Evolutionary conservation across 2,329 filamentous ascomycete species (phyloP).

Genomic region (Xylariaceae sp.): DNA sequence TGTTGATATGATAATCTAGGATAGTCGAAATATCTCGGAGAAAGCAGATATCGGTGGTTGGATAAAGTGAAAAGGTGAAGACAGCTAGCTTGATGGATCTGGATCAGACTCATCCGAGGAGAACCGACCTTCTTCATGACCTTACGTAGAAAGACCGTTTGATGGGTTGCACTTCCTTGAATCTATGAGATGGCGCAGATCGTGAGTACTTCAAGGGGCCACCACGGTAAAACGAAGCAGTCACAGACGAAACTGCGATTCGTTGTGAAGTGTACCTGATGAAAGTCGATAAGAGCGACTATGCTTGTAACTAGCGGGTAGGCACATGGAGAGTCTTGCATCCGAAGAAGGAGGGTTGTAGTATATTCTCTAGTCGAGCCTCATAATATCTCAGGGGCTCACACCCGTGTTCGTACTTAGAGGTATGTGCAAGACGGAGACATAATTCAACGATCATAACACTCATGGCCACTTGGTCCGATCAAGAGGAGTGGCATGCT

Average conservation of each 20-base stretch:
- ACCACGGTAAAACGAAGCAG: background rate
- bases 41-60: background rate
- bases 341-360: too few species aligned
- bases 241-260: background rate
- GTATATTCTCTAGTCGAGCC: too few species aligned
- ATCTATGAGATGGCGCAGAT: background rate
- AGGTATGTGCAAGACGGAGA: too few species aligned
- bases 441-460: background rate
- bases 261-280: too few species aligned
- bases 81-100: background rate
- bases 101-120: too few species aligned
- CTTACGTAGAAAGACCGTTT: background rate
- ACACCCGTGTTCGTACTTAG: too few species aligned
- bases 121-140: background rate
- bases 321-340: too few species aligned
- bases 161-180: background rate
- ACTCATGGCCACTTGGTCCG: conserved; percentile 15
- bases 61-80: background rate
- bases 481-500: conserved; percentile 18
- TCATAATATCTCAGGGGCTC: too few species aligned
- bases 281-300: too few species aligned
- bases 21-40: too few species aligned
- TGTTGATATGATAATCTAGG: too few species aligned
- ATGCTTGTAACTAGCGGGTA: too few species aligned
- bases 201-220: background rate